phyloP scores from a whole-genome alignment of 148 eudicot species.

The Amaranthus hypochondriacus region DNA sequence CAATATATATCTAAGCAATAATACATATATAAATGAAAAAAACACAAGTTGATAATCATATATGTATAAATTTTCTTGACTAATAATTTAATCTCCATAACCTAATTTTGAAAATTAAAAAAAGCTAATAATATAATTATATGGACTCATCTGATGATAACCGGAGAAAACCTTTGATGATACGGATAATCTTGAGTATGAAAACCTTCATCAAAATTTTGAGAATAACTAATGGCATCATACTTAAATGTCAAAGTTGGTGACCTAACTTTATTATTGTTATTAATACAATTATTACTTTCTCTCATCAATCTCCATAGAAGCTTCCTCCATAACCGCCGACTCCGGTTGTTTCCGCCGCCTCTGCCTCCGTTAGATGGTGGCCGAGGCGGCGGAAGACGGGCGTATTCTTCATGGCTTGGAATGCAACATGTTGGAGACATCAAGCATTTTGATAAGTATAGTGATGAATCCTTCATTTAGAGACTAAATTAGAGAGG shows the following conservation, averaged over 20 bases:
- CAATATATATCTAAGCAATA: too few relatives aligned
- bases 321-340: constrained; percentile 45
- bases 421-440: constrained; percentile 57
- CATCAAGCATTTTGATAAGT: constrained; percentile 50
- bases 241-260: constrained; percentile 47
- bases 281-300: constrained; percentile 36
- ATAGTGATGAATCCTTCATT: constrained; percentile 30
- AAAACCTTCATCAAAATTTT: constrained; percentile 75
- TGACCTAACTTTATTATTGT: background rate
- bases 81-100: too few relatives aligned
- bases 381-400: constrained; percentile 29
- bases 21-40: too few relatives aligned
- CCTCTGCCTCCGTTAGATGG: background rate
- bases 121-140: too few relatives aligned
- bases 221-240: constrained; percentile 72
- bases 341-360: constrained; percentile 20
- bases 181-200: constrained; percentile 37
- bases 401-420: constrained; percentile 51
- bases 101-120: too few relatives aligned
- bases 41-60: too few relatives aligned
- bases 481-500: too few relatives aligned
- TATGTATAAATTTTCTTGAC: too few relatives aligned
- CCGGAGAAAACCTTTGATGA: constrained; percentile 23
- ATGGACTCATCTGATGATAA: constrained; percentile 10
- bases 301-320: constrained; percentile 45